Conservation (phyloP, 768 basidiomycete species). For the Tulasnella sp. region DNA sequence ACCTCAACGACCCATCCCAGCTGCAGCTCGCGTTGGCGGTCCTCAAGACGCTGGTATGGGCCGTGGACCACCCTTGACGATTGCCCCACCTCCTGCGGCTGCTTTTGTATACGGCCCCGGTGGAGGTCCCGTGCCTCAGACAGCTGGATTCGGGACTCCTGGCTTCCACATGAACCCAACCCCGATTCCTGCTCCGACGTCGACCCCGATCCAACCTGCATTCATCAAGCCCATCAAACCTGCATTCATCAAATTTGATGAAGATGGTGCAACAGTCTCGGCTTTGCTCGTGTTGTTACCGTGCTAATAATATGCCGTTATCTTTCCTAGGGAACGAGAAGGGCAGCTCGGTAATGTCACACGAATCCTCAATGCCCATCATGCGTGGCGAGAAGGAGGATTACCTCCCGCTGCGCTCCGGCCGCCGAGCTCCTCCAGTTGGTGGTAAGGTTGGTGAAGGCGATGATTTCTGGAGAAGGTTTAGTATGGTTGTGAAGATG, state of each 20-base stretch:
- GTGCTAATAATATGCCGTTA: not conserved
- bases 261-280: conserved; percentile 1
- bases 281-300: not conserved
- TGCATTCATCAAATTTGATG: conserved; percentile 16
- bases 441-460: conserved; percentile 11
- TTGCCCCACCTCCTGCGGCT: not conserved
- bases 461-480: conserved; percentile 19
- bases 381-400: conserved; percentile 18
- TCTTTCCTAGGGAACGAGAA: not conserved
- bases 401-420: conserved; percentile 5
- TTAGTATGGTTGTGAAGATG: conserved; percentile 19
- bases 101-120: not conserved
- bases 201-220: conserved; percentile 10
- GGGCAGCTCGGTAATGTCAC: not conserved
- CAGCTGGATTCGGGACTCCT: not conserved
- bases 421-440: not conserved
- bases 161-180: conserved; percentile 13
- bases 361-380: conserved; percentile 13
- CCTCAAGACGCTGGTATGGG: not conserved
- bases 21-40: not conserved
- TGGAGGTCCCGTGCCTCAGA: not conserved
- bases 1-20: conserved; percentile 8
- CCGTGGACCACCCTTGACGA: not conserved
- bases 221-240: conserved; percentile 12
- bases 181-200: not conserved